phyloP scores from a whole-genome alignment of 371 early-diverging fungal genomes.

The Mucor lusitanicus region DNA sequence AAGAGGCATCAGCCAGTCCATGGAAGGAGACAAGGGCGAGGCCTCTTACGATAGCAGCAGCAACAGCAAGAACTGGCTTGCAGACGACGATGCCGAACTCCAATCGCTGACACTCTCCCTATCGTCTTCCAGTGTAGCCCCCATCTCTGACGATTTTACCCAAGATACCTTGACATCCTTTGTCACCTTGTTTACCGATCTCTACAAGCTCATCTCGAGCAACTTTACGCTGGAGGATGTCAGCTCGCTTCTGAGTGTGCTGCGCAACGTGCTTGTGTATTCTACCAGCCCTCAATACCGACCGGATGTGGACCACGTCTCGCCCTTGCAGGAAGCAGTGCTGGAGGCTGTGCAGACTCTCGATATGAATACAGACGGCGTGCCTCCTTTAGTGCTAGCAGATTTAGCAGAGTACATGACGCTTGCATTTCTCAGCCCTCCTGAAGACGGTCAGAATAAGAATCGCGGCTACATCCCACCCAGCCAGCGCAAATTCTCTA shows the following conservation, averaged over 20 bases:
- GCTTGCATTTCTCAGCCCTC: conserved; percentile 50
- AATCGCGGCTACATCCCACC: conserved; percentile 32
- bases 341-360: conserved; percentile 49
- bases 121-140: conserved; percentile 34
- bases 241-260: conserved; percentile 52
- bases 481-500: conserved; percentile 46
- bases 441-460: conserved; percentile 22
- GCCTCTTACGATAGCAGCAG: not conserved
- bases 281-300: conserved; percentile 58
- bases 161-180: conserved; percentile 80
- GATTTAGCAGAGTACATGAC: conserved; percentile 58
- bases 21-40: conserved; percentile 3
- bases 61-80: not conserved
- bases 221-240: conserved; percentile 59
- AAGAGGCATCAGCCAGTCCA: conserved; percentile 43
- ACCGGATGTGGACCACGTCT: conserved; percentile 56
- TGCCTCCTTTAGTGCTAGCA: conserved; percentile 46
- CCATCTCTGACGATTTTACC: conserved; percentile 58
- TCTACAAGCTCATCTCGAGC: conserved; percentile 58
- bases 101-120: conserved; percentile 40
- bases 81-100: conserved; percentile 25
- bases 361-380: conserved; percentile 43
- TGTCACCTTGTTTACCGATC: conserved; percentile 63
- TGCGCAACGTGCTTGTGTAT: conserved; percentile 59
- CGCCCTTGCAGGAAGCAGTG: conserved; percentile 62